Base-by-base conservation (phyloP, 768 basidiomycete genomes). In the Solioccasus polychromus region DNA sequence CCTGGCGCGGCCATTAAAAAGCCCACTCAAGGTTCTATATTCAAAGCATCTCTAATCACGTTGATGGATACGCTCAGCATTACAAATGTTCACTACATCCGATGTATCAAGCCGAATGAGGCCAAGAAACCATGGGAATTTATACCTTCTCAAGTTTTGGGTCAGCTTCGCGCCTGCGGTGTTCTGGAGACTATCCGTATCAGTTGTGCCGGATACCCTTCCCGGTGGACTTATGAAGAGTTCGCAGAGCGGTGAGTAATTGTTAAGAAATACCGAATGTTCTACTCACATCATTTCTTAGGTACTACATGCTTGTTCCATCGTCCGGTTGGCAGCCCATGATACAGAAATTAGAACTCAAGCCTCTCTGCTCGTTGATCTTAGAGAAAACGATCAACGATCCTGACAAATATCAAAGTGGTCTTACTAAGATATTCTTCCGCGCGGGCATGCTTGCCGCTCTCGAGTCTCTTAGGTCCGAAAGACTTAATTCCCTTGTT, bases 51-150 rank as follows among this genome's bases (percentile, higher is more conserved):
- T 0, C 71, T 99, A 42, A 86, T 89, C 63, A 86, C 82, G 38
- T 73, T 99, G 35, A 99, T 99, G 95, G 93, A 96, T 29, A 99
- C 96, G 0, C 85, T 99, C 53, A 87, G 90, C 58, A 86, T 90
- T 48, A 99, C 96, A 11, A 97, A 99, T 59, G 96, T 97, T 1
- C 96, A 99, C 62, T 99, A 99, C 62, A 99, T 99, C 61, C 83
- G 96, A 37, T 99, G 96, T 67, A 98, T 99, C 74, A 99, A 99
- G 67, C 96, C 96, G 3, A 99, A 99, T 63, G 96, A 99, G 61
- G 77, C 79, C 52, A 99, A 99, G 72, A 82, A 77, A 42, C 92
- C 96, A 29, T 99, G 96, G 96, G 92, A 93, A 62, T 94, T 97
- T 60, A 82, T 87, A 23, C 91, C 94, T 25, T 91, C 94, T 57